Conservation (phyloP, 192 early-diverging fungal genomes). For the Jimgerdemannia flammicorona region DNA sequence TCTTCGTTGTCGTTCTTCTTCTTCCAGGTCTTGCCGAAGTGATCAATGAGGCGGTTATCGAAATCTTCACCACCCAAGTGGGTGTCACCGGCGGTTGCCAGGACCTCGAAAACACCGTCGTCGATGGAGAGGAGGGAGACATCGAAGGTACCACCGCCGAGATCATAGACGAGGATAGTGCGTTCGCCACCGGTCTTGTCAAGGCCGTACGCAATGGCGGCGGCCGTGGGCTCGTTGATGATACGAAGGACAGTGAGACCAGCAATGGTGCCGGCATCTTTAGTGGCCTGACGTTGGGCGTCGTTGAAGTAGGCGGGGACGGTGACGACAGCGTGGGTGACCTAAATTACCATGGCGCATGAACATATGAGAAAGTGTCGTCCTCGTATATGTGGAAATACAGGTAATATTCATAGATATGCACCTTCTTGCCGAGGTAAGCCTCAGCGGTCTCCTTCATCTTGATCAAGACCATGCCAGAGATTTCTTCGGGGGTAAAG, state of each 20-base stretch:
- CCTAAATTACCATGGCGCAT: constrained; percentile 2
- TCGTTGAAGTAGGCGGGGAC: constrained; percentile 99
- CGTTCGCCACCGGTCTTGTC: constrained; percentile 91
- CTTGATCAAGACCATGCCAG: constrained; percentile 96
- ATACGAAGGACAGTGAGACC: constrained; percentile 83
- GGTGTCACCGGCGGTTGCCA: constrained; percentile 98
- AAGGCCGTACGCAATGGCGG: constrained; percentile 87
- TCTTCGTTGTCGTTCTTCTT: constrained; percentile 95
- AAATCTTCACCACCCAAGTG: constrained; percentile 99
- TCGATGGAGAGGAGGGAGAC: constrained; percentile 96
- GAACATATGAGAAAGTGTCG: no score
- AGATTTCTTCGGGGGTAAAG: constrained; percentile 97
- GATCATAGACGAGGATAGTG: constrained; percentile 97
- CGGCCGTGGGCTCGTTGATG: constrained; percentile 92
- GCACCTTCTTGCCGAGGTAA: constrained; percentile 69
- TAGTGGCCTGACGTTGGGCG: constrained; percentile 92
- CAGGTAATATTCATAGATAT: constrained; percentile 26
- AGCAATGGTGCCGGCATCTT: constrained; percentile 84
- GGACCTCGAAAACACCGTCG: constrained; percentile 98
- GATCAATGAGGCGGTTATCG: constrained; percentile 96
- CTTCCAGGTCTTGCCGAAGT: constrained; percentile 96
- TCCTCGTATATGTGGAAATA: no score
- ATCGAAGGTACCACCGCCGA: constrained; percentile 98
- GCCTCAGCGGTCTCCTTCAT: constrained; percentile 98
- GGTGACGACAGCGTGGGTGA: constrained; percentile 93